A percentile compares a stretch with the other conserved stretches of the same genome.
Evolutionary conservation across 164 flowering plant species (phyloP).

Genomic region (Aristolochia contorta): DNA sequence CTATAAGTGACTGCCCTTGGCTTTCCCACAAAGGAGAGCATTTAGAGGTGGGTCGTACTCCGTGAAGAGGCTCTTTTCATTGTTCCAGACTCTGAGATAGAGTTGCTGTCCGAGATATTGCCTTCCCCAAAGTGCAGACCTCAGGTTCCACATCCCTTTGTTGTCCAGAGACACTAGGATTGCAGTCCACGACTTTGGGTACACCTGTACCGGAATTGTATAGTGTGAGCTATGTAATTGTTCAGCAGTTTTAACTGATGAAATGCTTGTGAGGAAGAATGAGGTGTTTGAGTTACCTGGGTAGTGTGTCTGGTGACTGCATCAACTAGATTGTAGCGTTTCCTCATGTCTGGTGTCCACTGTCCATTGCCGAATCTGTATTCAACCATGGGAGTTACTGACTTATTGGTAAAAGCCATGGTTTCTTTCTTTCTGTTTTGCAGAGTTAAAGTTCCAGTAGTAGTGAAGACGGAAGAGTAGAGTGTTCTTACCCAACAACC

Average conservation of each 20-base stretch:
- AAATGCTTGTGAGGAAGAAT: too few species aligned
- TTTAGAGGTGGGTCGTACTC: constrained; percentile 55
- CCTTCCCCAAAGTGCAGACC: constrained; percentile 47
- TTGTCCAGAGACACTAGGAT: constrained; percentile 48
- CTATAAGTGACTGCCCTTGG: constrained; percentile 18
- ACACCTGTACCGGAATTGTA: constrained; percentile 25
- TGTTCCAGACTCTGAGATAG: constrained; percentile 35
- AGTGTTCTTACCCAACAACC: constrained; percentile 49
- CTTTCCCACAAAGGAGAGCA: constrained; percentile 61
- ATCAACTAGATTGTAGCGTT: constrained; percentile 59
- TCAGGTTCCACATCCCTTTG: constrained; percentile 57
- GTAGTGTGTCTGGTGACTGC: constrained; percentile 55
- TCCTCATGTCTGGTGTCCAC: constrained; percentile 54
- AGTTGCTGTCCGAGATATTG: constrained; percentile 53
- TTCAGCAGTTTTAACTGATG: not conserved
- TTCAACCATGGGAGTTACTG: not conserved
- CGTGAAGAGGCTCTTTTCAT: constrained; percentile 14
- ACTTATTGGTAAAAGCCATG: not conserved
- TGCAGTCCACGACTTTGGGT: constrained; percentile 41
- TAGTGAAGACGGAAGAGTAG: constrained; percentile 4
- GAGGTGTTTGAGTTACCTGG: constrained; percentile 33
- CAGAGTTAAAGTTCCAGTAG: not conserved
- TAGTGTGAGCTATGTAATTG: not conserved
- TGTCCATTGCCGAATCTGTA: constrained; percentile 62
- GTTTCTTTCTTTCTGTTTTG: not conserved